Evolutionary conservation across 148 eudicot genomes (phyloP).

Genomic region (Nyssa sinensis): DNA sequence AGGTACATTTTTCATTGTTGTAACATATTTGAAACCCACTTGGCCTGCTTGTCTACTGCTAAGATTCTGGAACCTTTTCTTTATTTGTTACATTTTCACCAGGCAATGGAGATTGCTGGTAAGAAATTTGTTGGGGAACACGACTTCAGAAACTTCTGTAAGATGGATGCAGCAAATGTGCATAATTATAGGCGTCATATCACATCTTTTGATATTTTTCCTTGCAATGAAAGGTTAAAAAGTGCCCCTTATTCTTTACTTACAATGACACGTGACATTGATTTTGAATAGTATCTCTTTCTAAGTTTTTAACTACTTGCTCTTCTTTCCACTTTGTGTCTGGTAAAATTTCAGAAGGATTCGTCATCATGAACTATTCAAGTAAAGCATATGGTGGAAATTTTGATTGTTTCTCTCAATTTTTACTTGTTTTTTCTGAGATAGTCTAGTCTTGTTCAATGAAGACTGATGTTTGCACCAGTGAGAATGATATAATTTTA

Average conservation of each 20-base stretch:
- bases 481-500: background rate
- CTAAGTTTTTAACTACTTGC: background rate
- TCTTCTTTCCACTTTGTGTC: background rate
- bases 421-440: background rate
- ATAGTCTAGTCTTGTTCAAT: background rate
- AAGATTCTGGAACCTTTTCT: background rate
- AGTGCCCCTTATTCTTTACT: background rate
- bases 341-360: background rate
- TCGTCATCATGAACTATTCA: background rate
- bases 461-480: background rate
- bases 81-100: constrained; percentile 18
- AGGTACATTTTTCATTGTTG: constrained; percentile 31
- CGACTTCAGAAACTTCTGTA: constrained; percentile 95
- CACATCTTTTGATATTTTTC: constrained; percentile 50
- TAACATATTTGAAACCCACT: background rate
- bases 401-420: background rate
- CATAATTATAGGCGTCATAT: constrained; percentile 73
- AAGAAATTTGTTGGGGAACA: constrained; percentile 84
- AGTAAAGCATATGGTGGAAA: background rate
- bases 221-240: constrained; percentile 64
- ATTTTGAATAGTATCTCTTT: background rate
- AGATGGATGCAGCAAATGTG: constrained; percentile 95
- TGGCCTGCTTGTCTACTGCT: background rate
- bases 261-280: background rate
- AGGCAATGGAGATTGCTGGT: constrained; percentile 90